Evolutionary conservation across 2,329 filamentous ascomycete species (phyloP).

Genomic region (Trichoderma polysporum): DNA sequence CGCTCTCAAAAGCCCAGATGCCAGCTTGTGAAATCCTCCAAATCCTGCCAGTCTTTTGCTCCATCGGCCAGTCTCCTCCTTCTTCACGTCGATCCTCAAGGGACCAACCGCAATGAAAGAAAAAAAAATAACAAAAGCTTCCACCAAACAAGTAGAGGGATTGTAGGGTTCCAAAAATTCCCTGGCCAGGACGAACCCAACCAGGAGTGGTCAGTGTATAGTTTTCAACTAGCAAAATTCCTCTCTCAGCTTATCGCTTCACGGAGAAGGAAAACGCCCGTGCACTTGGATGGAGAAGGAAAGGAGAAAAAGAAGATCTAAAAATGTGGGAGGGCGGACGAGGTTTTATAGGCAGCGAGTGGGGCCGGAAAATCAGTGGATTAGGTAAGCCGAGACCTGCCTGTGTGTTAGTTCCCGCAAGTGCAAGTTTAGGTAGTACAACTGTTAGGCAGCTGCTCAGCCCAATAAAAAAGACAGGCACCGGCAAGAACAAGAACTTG

Average conservation of each 20-base stretch:
- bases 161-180: constrained; percentile 64
- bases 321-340: constrained; percentile 27
- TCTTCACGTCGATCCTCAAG: constrained; percentile 41
- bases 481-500: no score
- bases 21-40: neutral
- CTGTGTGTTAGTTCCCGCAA: neutral
- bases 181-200: constrained; percentile 64
- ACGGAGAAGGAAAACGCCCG: constrained; percentile 61
- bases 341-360: constrained; percentile 34
- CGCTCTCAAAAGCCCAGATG: neutral
- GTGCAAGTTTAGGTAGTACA: neutral
- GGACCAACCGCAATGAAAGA: constrained; percentile 44
- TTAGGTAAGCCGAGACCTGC: neutral
- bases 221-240: constrained; percentile 90
- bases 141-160: constrained; percentile 28
- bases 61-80: constrained; percentile 30
- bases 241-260: constrained; percentile 72
- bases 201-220: constrained; percentile 69
- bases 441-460: neutral
- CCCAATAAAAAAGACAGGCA: neutral
- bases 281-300: constrained; percentile 58
- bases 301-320: constrained; percentile 41
- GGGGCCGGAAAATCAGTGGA: neutral
- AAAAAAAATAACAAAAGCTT: constrained; percentile 24
- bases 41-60: neutral